phyloP scores from a whole-genome alignment of 495 filamentous ascomycete species.

The Lasiosphaeria hispida region DNA sequence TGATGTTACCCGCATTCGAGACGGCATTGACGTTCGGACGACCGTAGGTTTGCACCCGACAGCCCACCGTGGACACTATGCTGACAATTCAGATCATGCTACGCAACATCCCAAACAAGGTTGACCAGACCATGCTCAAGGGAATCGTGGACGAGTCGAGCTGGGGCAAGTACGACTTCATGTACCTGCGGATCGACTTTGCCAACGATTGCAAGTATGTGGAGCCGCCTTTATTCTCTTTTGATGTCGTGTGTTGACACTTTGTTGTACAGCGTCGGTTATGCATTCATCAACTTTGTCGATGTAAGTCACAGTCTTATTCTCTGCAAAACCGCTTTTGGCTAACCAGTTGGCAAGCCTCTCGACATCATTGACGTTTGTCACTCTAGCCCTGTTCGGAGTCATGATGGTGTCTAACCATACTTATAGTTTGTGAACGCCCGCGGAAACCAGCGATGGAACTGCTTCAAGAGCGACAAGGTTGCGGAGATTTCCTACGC shows the following conservation, averaged over 20 bases:
- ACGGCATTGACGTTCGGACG: conserved; percentile 68
- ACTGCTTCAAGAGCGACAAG: conserved; percentile 79
- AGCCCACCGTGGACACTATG: not conserved
- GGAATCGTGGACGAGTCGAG: conserved; percentile 73
- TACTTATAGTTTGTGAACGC: conserved; percentile 67
- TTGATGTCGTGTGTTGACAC: conserved; percentile 26
- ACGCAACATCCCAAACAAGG: conserved; percentile 90
- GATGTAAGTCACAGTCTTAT: conserved; percentile 54
- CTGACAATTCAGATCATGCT: conserved; percentile 76
- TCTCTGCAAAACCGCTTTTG: not conserved
- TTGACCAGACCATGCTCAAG: conserved; percentile 79
- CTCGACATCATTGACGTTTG: conserved; percentile 70
- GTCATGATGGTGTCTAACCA: conserved; percentile 27
- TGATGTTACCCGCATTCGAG: conserved; percentile 61
- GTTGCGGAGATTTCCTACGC: conserved; percentile 91
- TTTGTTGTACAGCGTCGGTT: conserved; percentile 69
- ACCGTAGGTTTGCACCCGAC: conserved; percentile 52
- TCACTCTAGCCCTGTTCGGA: not conserved
- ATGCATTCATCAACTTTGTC: conserved; percentile 95
- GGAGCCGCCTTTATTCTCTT: not conserved
- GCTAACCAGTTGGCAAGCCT: conserved; percentile 50
- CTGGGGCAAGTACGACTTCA: conserved; percentile 83
- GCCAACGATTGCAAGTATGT: conserved; percentile 84
- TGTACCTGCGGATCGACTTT: conserved; percentile 94
- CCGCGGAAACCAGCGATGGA: conserved; percentile 73